Conservation (phyloP, 2,329 filamentous ascomycete species). For the Nothopassalora personata region DNA sequence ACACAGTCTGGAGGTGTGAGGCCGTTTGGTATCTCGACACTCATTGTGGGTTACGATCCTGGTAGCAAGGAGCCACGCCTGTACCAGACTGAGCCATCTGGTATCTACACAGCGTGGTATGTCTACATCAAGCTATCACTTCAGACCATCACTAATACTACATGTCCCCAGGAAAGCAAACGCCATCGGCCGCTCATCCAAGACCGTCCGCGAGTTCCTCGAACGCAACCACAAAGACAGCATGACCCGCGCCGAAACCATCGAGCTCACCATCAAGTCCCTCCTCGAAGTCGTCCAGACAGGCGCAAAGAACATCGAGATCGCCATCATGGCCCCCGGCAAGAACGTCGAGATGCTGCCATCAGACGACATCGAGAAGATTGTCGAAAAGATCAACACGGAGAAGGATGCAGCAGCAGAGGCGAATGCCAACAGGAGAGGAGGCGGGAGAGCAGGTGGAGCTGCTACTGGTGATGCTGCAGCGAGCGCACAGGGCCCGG, state of each 20-base stretch:
- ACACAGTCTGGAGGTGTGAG: slow-evolving; percentile 97
- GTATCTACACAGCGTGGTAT: slow-evolving; percentile 98
- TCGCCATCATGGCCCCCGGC: slow-evolving; percentile 93
- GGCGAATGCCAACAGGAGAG: slow-evolving; percentile 81
- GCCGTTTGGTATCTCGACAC: slow-evolving; percentile 96
- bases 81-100: slow-evolving; percentile 98
- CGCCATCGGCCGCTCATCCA: slow-evolving; percentile 95
- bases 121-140: slow-evolving; percentile 25
- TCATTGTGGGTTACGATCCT: slow-evolving; percentile 97
- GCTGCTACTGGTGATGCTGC: slow-evolving; percentile 21
- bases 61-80: slow-evolving; percentile 81
- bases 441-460: slow-evolving; percentile 48
- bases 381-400: slow-evolving; percentile 97
- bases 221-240: slow-evolving; percentile 98
- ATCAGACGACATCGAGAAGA: slow-evolving; percentile 91
- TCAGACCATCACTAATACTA: slow-evolving; percentile 14
- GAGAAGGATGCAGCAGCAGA: slow-evolving; percentile 88
- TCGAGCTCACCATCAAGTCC: slow-evolving; percentile 96
- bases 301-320: slow-evolving; percentile 99
- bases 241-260: slow-evolving; percentile 93
- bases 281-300: slow-evolving; percentile 97
- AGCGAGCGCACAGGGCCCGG: slow-evolving; percentile 24
- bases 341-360: slow-evolving; percentile 89
- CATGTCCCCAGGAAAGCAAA: slow-evolving; percentile 79
- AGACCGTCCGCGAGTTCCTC: slow-evolving; percentile 97